Percentiles rank a stretch among this genome's conserved stretches.
These are phyloP conservation scores for Clonostachys solani DNA, from an alignment of 2,329 filamentous ascomycete genomes.

Conservation along the genomic window DNA sequence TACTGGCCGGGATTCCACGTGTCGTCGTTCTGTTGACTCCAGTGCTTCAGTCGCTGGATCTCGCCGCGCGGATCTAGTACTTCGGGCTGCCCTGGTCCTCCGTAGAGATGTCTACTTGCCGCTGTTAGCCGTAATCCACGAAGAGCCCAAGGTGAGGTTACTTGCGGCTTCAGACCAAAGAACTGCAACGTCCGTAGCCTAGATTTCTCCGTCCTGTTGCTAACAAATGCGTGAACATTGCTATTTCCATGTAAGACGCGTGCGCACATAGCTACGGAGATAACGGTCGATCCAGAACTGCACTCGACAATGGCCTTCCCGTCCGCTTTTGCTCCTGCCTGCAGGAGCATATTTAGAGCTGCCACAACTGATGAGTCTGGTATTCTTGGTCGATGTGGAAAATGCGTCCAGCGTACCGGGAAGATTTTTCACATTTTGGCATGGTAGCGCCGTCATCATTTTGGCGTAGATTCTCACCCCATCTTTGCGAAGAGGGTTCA, in stretches of 20 bases:
- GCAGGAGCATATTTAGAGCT: conserved; percentile 45
- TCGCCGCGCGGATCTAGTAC: conserved; percentile 6
- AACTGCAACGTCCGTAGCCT: conserved; percentile 8
- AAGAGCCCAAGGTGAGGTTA: neutral
- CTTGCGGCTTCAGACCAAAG: conserved; percentile 7
- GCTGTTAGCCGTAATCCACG: too few species aligned
- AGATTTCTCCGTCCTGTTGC: conserved; percentile 31
- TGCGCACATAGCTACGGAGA: conserved; percentile 38
- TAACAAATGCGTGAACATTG: conserved; percentile 27
- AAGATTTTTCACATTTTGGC: conserved; percentile 61
- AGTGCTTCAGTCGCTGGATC: conserved; percentile 5
- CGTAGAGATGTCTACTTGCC: conserved; percentile 6
- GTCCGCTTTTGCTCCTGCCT: conserved; percentile 24
- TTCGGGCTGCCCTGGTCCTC: conserved; percentile 9
- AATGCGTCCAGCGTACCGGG: conserved; percentile 32
- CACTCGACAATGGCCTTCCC: conserved; percentile 53
- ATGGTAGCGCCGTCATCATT: conserved; percentile 60
- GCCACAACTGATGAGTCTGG: conserved; percentile 8
- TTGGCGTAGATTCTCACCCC: conserved; percentile 16
- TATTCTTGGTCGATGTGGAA: neutral
- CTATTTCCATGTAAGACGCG: conserved; percentile 20
- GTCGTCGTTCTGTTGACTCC: neutral
- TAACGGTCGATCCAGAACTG: conserved; percentile 57
- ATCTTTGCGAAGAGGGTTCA: neutral
- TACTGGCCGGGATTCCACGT: conserved; percentile 8